These are phyloP conservation scores for Neocallimastix lanati DNA, from an alignment of 192 early-diverging fungal genomes.

Conservation along the genomic window DNA sequence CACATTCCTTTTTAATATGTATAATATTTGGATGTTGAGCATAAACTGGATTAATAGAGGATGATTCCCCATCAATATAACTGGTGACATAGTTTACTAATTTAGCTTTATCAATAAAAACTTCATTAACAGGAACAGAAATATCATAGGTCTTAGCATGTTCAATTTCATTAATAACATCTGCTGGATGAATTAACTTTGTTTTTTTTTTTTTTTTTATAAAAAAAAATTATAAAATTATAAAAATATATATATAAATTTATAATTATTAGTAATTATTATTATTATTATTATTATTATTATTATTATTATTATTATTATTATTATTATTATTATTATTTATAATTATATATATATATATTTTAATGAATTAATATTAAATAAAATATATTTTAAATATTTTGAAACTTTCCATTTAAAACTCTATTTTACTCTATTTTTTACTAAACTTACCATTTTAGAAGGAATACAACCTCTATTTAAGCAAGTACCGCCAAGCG, in stretches of 20 bases:
- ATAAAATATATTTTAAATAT: too few relatives aligned
- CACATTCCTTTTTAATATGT: not conserved
- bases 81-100: slow-evolving; percentile 8
- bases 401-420: too few relatives aligned
- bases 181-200: slow-evolving; percentile 19
- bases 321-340: too few relatives aligned
- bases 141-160: slow-evolving; percentile 11
- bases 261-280: too few relatives aligned
- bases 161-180: slow-evolving; percentile 8
- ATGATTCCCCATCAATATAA: slow-evolving; percentile 12
- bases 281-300: too few relatives aligned
- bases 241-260: too few relatives aligned
- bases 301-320: too few relatives aligned
- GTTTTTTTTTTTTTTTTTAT: too few relatives aligned
- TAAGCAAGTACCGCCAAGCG: slow-evolving; percentile 93
- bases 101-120: slow-evolving; percentile 6
- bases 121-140: not conserved
- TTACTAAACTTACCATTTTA: not conserved
- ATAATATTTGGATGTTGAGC: slow-evolving; percentile 1
- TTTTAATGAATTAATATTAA: too few relatives aligned
- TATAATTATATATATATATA: too few relatives aligned
- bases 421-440: too few relatives aligned
- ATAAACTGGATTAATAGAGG: slow-evolving; percentile 6
- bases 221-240: too few relatives aligned
- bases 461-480: slow-evolving; percentile 54